These are phyloP conservation scores for Amanita rimosa DNA, from an alignment of 768 basidiomycete species.

Conservation along the genomic window DNA sequence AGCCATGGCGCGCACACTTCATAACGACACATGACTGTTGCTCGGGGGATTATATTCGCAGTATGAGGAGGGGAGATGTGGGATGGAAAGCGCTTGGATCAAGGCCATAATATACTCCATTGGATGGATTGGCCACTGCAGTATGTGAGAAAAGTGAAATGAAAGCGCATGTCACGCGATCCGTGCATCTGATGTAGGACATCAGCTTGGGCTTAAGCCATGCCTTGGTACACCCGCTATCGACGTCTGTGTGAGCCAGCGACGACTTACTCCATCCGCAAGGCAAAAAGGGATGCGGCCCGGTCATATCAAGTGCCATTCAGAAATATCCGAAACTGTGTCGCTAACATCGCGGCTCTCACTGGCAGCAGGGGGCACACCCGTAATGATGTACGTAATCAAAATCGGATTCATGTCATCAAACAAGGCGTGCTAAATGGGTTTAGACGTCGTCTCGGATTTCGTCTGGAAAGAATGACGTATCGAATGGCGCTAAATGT, in stretches of 20 bases:
- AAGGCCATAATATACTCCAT: constrained; percentile 17
- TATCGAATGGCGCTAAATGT: neutral
- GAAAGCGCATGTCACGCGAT: constrained; percentile 22
- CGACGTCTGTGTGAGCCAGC: neutral
- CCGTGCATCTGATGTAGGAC: constrained; percentile 11
- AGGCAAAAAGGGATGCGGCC: neutral
- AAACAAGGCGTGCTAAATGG: neutral
- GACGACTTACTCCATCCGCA: neutral
- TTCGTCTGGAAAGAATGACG: neutral
- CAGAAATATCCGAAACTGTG: constrained; percentile 1
- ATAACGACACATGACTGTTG: constrained; percentile 42
- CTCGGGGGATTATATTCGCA: neutral
- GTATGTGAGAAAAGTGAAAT: constrained; percentile 12
- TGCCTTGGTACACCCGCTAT: constrained; percentile 8
- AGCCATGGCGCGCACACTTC: constrained; percentile 38
- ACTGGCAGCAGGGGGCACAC: neutral
- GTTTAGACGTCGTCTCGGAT: neutral
- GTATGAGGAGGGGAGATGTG: constrained; percentile 7
- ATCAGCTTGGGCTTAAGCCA: constrained; percentile 16
- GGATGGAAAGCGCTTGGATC: constrained; percentile 11
- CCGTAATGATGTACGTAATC: neutral
- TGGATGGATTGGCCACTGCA: constrained; percentile 13
- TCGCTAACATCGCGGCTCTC: neutral
- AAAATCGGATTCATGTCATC: neutral
- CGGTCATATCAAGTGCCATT: neutral